Conservation (phyloP, 106 monocot species). For the Gastrodia elata region DNA sequence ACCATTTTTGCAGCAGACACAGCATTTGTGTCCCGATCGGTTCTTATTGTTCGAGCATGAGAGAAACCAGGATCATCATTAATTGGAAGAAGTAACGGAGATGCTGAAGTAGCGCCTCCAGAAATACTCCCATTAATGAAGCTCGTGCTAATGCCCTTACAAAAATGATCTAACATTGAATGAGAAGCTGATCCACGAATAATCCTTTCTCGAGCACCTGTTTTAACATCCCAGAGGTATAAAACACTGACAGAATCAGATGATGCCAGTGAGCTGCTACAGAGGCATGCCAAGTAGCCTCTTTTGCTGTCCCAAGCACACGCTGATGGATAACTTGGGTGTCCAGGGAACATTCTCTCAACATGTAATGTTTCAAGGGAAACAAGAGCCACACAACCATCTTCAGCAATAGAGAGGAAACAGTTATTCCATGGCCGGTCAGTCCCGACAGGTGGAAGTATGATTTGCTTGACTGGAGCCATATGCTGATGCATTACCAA, state of each 20-base stretch:
- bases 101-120: slow-evolving; percentile 65
- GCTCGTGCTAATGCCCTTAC: slow-evolving; percentile 48
- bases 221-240: slow-evolving; percentile 91
- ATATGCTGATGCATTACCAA: slow-evolving; percentile 82
- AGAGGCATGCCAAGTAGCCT: slow-evolving; percentile 91
- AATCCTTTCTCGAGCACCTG: slow-evolving; percentile 74
- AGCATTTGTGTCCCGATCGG: slow-evolving; percentile 14
- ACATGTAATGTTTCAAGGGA: slow-evolving; percentile 73
- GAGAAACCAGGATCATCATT: slow-evolving; percentile 37
- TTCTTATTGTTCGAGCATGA: slow-evolving; percentile 11
- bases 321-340: slow-evolving; percentile 57
- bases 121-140: slow-evolving; percentile 37
- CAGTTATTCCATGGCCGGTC: slow-evolving; percentile 68
- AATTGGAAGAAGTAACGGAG: slow-evolving; percentile 52
- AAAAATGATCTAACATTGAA: slow-evolving; percentile 86
- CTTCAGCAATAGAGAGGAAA: slow-evolving; percentile 83
- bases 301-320: slow-evolving; percentile 86
- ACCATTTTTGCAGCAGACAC: background rate
- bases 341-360: slow-evolving; percentile 96
- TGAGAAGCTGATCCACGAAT: slow-evolving; percentile 62
- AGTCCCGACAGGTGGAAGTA: slow-evolving; percentile 61
- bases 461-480: slow-evolving; percentile 76
- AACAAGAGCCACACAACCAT: slow-evolving; percentile 74
- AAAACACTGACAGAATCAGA: slow-evolving; percentile 36
- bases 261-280: slow-evolving; percentile 25